Base-by-base conservation (phyloP, 192 early-diverging fungal species). In the Blastocladiella britannica region DNA sequence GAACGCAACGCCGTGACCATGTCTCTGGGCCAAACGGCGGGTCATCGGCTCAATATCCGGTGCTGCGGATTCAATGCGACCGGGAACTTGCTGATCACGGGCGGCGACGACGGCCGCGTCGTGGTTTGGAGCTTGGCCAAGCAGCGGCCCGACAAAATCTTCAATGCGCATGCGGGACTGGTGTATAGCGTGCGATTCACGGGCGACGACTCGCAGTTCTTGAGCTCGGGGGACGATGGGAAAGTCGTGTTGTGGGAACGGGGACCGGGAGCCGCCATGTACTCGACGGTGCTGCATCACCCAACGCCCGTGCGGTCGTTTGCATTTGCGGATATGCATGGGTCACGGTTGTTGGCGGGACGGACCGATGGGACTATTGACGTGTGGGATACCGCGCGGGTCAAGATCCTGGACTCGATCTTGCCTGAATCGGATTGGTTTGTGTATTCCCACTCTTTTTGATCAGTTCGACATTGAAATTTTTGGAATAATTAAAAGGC, bases 361-460 rank as follows among this genome's bases (percentile, higher is more conserved):
- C 59, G 70, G 25, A 69, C 53, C 30, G 76, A 78, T 55, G 76
- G 76, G 20, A 29, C 64, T 20, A 59, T 72, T 18, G 62, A 65
- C 0, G 56, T 65, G 26, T 78, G 76, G 76, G 69, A 78, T 54
- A 57, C 64, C 22, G 37, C 27, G 0, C 54, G 53, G 9, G 31
- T 29, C 25, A 31, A 60, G 29, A 55, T 59, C 20, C 63, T 78
- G 3, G 76, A 78, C 53, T 63, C 63, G 28, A 73, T 78, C 51
- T 18, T 55, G 8, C 73, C 76, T 2, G 76, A 78, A 51, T 67
- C 71, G 9, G 65, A 69, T 12, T 76, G 73, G 73, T 60, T 29
- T 22, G 31, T 58, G 25, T 0, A 4, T 12, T 24, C 23, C 8
- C 18, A 15, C 25, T 22, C 23, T 26, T 20, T 54, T 5, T 54